Evolutionary conservation across 192 early-diverging fungal species (phyloP).

Genomic region (Mortierella hygrophila): DNA sequence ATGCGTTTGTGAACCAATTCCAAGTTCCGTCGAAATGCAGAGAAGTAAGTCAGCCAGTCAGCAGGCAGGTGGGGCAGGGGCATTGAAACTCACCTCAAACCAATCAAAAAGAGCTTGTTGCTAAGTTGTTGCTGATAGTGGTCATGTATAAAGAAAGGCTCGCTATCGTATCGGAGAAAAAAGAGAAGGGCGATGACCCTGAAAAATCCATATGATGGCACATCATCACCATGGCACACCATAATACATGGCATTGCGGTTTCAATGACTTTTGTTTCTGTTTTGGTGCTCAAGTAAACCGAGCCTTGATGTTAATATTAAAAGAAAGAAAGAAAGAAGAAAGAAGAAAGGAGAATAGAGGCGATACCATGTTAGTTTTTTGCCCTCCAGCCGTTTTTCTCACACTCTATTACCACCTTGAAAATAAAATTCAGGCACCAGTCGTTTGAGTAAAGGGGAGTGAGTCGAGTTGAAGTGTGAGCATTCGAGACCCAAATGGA

Average conservation of each 20-base stretch:
- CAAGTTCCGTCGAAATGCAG: background rate
- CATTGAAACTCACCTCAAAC: no score
- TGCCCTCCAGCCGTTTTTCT: background rate
- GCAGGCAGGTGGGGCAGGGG: background rate
- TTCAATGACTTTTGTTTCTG: background rate
- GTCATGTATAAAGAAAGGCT: no score
- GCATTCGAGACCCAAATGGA: no score
- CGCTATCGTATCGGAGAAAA: no score
- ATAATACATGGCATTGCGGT: no score
- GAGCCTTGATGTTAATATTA: background rate
- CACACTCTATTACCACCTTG: background rate
- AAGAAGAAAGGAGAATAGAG: background rate
- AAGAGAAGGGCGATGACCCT: no score
- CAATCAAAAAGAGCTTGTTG: no score
- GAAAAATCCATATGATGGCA: no score
- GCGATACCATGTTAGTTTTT: no score
- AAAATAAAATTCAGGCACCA: background rate
- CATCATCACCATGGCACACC: no score
- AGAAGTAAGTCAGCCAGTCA: background rate
- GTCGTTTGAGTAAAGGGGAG: background rate
- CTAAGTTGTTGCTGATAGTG: no score
- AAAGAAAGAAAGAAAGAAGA: background rate
- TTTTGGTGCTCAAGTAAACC: background rate
- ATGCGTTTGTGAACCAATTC: background rate
- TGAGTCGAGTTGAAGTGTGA: no score